Evolutionary conservation across 1,139 yeast species (phyloP), one percentile per base, ranked within the genome.

Genomic region (Blastobotrys indianensis): DNA sequence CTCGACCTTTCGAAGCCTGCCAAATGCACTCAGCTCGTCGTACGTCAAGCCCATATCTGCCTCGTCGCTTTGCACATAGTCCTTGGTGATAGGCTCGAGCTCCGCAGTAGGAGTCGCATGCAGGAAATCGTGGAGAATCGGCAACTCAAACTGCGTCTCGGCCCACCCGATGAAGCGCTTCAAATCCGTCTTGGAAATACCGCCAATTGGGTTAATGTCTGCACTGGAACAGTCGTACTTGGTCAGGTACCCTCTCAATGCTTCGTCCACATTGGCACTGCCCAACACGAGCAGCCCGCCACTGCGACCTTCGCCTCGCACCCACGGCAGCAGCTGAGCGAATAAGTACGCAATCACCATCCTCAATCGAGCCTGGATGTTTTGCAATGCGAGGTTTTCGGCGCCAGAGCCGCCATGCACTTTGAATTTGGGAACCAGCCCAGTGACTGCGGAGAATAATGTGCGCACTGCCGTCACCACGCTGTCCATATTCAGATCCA

Each of bases 41-140:
- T 92, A 92, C 0, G 96, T 85, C 84, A 94, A 84, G 1, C 99
- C 99, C 98, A 92, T 92, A 63, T 92, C 99, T 7, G 79, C 81
- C 64, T 92, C 99, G 64, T 92, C 99, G 39, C 95, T 85, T 66
- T 92, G 99, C 11, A 88, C 95, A 59, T 92, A 90, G 50, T 80
- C 75, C 54, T 84, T 80, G 0, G 98, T 90, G 46, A 87, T 90
- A 39, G 99, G 99, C 61, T 92, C 99, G 46, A 92, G 75, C 64
- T 92, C 99, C 0, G 99, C 99, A 0, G 98, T 92, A 32, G 99
- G 99, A 0, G 92, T 83, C 0, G 98, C 98, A 51, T 77, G 78
- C 42, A 92, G 70, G 62, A 94, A 92, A 5, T 82, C 84, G 40
- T 76, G 69, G 52, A 92, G 71, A 20, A 92, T 76, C 3, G 97